Evolutionary conservation across 345 rosid genomes (phyloP).

Genomic region (Eucalyptus victrix): DNA sequence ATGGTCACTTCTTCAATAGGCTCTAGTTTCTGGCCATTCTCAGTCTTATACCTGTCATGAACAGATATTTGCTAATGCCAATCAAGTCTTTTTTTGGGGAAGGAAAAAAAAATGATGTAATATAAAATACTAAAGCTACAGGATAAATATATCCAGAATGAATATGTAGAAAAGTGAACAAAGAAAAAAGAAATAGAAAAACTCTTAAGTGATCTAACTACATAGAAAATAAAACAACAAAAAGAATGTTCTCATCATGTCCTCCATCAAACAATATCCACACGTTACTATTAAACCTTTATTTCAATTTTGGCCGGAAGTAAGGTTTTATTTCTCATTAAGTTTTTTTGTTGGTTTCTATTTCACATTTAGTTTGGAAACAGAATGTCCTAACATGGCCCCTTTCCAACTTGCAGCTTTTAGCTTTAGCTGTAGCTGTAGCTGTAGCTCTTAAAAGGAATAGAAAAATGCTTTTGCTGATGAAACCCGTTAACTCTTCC

Average conservation of each 20-base stretch:
- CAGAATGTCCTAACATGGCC: neutral
- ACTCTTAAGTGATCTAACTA: neutral
- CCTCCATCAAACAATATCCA: neutral
- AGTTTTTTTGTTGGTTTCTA: neutral
- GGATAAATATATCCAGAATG: neutral
- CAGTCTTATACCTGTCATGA: conserved; percentile 65
- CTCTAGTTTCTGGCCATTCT: conserved; percentile 59
- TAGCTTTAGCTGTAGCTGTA: neutral
- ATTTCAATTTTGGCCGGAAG: neutral
- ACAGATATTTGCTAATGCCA: neutral
- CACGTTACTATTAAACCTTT: neutral
- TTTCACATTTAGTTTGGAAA: neutral
- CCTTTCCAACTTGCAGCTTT: neutral
- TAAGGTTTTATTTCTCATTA: neutral
- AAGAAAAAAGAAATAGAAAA: neutral
- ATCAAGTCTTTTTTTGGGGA: neutral
- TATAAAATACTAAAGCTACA: neutral
- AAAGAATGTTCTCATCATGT: neutral
- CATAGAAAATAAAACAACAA: neutral
- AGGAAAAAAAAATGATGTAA: neutral
- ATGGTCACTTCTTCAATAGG: conserved; percentile 94
- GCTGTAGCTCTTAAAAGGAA: neutral
- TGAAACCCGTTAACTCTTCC: neutral
- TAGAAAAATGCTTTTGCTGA: neutral
- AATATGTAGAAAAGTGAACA: neutral